Conservation (phyloP, 164 flowering plant genomes). For the Annona cherimola region DNA sequence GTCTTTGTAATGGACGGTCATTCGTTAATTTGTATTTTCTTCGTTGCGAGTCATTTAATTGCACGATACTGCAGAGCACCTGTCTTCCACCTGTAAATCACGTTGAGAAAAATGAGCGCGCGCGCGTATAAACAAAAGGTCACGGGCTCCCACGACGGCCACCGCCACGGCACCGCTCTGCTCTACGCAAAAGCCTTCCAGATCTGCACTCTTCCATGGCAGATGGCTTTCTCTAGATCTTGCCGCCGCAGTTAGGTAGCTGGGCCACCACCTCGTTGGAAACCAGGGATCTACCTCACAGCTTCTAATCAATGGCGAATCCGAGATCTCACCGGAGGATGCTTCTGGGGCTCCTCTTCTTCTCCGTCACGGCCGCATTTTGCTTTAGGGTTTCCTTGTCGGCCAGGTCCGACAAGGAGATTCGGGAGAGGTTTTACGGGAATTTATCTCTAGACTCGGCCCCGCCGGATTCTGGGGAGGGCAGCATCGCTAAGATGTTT, state of each 20-base stretch:
- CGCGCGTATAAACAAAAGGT: neutral
- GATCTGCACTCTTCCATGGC: neutral
- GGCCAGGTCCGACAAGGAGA: constrained; percentile 72
- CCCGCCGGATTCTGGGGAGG: constrained; percentile 52
- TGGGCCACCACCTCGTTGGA: neutral
- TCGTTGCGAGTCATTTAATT: too few relatives aligned
- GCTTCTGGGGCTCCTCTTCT: neutral
- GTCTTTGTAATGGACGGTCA: too few relatives aligned
- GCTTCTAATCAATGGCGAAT: neutral
- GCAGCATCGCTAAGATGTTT: constrained; percentile 79
- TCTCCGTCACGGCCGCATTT: neutral
- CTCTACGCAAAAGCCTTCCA: neutral
- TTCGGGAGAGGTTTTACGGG: constrained; percentile 79
- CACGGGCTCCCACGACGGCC: neutral
- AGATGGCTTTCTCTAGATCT: neutral
- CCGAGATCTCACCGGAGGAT: neutral
- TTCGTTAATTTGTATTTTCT: too few relatives aligned
- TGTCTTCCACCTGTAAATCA: neutral
- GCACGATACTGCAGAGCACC: neutral
- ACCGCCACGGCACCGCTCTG: neutral
- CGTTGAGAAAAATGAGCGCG: neutral
- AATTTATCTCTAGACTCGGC: constrained; percentile 41
- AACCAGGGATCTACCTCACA: neutral
- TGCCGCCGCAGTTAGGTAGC: neutral
- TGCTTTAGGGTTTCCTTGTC: constrained; percentile 3